Evolutionary conservation across 352 stramenopile species (phyloP).

Genomic region (Globisporangium echinulatum): DNA sequence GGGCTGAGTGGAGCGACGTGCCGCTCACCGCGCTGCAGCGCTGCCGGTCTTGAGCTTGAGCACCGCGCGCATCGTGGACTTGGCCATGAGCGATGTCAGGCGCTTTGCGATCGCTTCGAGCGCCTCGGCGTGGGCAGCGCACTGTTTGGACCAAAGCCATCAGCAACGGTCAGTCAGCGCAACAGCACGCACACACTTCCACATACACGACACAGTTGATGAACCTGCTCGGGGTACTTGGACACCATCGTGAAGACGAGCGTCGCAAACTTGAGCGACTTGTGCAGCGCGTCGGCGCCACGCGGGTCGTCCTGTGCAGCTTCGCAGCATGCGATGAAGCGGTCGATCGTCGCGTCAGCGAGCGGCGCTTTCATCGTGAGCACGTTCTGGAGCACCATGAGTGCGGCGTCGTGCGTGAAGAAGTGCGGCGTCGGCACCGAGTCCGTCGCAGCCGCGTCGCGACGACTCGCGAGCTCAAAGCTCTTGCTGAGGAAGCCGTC

Average conservation of each 20-base stretch:
- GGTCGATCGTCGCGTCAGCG: slow-evolving; percentile 35
- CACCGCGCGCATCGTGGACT: slow-evolving; percentile 58
- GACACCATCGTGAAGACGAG: slow-evolving; percentile 61
- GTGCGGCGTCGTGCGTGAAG: slow-evolving; percentile 52
- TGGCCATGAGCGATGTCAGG: slow-evolving; percentile 53
- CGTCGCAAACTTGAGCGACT: slow-evolving; percentile 55
- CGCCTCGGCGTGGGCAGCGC: slow-evolving; percentile 29
- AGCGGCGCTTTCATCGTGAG: slow-evolving; percentile 53
- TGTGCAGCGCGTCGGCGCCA: slow-evolving; percentile 21
- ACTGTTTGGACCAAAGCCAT: slow-evolving; percentile 9
- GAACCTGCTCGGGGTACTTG: slow-evolving; percentile 43
- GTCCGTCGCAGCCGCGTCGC: slow-evolving; percentile 1
- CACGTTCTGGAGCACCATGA: slow-evolving; percentile 73
- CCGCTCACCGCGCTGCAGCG: slow-evolving; percentile 1
- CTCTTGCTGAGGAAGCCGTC: slow-evolving; percentile 39
- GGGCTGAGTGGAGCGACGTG: too few species aligned
- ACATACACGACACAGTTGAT: neutral
- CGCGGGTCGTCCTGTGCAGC: slow-evolving; percentile 27
- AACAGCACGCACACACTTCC: neutral
- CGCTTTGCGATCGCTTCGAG: slow-evolving; percentile 36
- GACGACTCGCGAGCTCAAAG: slow-evolving; percentile 5
- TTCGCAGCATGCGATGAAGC: slow-evolving; percentile 39
- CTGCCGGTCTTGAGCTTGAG: slow-evolving; percentile 40
- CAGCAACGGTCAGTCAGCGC: too few species aligned
- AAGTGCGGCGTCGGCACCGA: slow-evolving; percentile 14